Base-by-base conservation (phyloP, 2,329 filamentous ascomycete genomes). In the Sporothrix pseudoabietina region DNA sequence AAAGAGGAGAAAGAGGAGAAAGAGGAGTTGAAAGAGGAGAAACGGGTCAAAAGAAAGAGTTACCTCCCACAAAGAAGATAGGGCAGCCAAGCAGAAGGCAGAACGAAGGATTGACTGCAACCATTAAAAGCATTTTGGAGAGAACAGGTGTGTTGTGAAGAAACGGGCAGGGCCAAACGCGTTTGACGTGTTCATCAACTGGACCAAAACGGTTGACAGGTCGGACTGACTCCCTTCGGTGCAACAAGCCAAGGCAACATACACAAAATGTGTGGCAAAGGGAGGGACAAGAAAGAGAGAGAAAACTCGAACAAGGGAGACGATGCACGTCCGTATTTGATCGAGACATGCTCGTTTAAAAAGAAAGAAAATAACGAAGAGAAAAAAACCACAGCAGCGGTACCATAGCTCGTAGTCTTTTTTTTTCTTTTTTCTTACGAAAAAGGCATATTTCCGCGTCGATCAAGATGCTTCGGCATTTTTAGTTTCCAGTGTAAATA, bases 381-480 rank as follows among this genome's bases (percentile, higher is more conserved):
- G 14, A 19, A 10, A 26, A 19, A 32, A 35, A 52, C 49, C 66
- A 32, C 19, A 19, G 16, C 39, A 47, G n/a, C 26, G 61, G 61
- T 66, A 66, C 61, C 61, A 35, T 65, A 65, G n/a, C 61, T 10
- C n/a, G 3, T 41, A 3, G 19, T 14, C 9, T 54, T 41, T 69
- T 69, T 26, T 26, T n/a, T n/a, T n/a, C n/a, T n/a, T n/a, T n/a
- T n/a, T n/a, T n/a, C n/a, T n/a, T n/a, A n/a, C 61, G 12, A 57
- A 71, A 54, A 9, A 32, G 39, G 69, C 69, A 71, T 54, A n/a
- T 35, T 71, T 70, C 52, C 35, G 35, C 26, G 54, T 59, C 54
- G 69, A 71, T 71, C 69, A 71, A 32, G 69, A 10, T 47, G 54
- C 14, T 57, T 49, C 35, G 69, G 69, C 22, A 59, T 47, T 59